phyloP scores from a whole-genome alignment of 495 filamentous ascomycete species.

The Aspergillus panamensis region DNA sequence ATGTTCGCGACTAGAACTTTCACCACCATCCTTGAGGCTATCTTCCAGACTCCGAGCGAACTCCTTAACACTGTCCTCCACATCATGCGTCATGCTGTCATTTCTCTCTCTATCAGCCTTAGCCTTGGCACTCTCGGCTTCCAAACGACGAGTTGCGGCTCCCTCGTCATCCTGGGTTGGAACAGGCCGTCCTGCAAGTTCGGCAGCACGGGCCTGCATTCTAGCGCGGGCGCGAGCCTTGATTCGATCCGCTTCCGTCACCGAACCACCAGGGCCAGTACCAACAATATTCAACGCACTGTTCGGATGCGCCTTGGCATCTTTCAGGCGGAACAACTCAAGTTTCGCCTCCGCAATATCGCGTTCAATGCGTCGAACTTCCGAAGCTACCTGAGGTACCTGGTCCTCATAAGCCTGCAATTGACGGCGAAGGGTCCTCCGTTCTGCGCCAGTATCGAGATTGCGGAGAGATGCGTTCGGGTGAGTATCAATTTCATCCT shows the following conservation, averaged over 20 bases:
- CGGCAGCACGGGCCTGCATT: slow-evolving; percentile 96
- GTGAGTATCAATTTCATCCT: slow-evolving; percentile 94
- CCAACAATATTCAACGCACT: slow-evolving; percentile 82
- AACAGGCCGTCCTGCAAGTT: slow-evolving; percentile 77
- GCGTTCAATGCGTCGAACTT: slow-evolving; percentile 86
- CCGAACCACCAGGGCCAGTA: slow-evolving; percentile 83
- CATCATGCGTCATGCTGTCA: slow-evolving; percentile 91
- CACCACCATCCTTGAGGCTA: slow-evolving; percentile 76
- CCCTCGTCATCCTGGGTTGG: slow-evolving; percentile 63
- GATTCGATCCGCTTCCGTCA: slow-evolving; percentile 91
- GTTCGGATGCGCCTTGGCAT: slow-evolving; percentile 87
- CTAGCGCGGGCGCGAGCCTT: slow-evolving; percentile 94
- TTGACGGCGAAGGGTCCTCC: slow-evolving; percentile 79
- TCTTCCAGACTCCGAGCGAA: slow-evolving; percentile 81
- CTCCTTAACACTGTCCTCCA: slow-evolving; percentile 94
- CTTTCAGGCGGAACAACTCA: slow-evolving; percentile 89
- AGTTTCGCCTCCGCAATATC: slow-evolving; percentile 87
- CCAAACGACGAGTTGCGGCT: slow-evolving; percentile 74
- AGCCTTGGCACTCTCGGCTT: slow-evolving; percentile 78
- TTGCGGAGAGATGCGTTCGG: slow-evolving; percentile 71
- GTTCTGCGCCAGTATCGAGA: slow-evolving; percentile 81
- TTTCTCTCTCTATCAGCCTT: slow-evolving; percentile 87
- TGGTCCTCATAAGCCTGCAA: slow-evolving; percentile 84
- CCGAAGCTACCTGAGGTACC: slow-evolving; percentile 85
- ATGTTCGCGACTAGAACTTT: slow-evolving; percentile 70